These are phyloP conservation scores for Lasiodiplodia sp. DNA, from an alignment of 2,329 filamentous ascomycete genomes.

Conservation along the genomic window DNA sequence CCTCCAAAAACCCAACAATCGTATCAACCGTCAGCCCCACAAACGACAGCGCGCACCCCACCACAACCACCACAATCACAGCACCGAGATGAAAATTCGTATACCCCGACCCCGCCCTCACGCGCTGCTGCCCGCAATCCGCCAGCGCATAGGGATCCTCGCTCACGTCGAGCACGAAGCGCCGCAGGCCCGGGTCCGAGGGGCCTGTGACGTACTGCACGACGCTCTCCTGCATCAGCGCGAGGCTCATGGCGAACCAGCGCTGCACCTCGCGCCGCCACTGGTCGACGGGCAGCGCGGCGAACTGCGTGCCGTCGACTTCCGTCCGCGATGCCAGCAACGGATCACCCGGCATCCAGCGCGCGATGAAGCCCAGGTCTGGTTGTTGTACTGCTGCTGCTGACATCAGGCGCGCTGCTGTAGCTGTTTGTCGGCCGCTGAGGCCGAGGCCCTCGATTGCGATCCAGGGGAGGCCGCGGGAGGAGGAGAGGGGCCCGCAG, in stretches of 20 bases:
- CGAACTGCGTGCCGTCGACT: background rate
- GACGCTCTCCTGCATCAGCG: conserved; percentile 75
- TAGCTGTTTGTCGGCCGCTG: background rate
- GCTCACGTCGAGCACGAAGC: background rate
- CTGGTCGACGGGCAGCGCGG: background rate
- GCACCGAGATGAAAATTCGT: background rate
- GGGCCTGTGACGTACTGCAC: conserved; percentile 67
- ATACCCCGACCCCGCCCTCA: background rate
- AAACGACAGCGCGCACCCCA: background rate
- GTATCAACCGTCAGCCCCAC: background rate
- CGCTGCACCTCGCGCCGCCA: conserved; percentile 73
- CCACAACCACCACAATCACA: background rate
- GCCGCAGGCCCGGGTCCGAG: background rate
- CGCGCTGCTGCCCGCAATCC: background rate
- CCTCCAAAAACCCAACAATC: background rate
- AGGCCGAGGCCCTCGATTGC: background rate
- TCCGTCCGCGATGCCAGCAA: background rate
- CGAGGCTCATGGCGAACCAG: conserved; percentile 85
- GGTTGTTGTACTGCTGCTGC: background rate
- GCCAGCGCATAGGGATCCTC: background rate
- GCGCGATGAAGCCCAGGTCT: conserved; percentile 2
- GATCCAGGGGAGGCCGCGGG: background rate
- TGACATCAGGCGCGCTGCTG: background rate
- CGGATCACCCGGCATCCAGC: conserved; percentile 6
- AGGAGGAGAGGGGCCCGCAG: background rate